Percentiles rank a stretch among this genome's conserved stretches.
phyloP scores from a whole-genome alignment of 768 basidiomycete species.

The Myochromella boudieri region DNA sequence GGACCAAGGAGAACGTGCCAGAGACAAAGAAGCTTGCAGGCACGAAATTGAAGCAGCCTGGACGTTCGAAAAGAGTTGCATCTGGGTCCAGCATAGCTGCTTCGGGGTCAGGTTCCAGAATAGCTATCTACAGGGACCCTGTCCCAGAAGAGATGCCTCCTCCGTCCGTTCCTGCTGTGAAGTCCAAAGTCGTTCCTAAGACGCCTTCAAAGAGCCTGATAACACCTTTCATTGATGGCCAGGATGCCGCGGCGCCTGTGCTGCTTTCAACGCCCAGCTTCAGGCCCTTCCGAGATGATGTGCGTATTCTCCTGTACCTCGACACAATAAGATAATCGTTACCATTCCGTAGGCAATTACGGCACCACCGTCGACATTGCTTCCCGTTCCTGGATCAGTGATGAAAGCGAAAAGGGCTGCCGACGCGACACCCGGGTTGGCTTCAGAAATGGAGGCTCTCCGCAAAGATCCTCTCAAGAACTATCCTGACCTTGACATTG shows the following conservation, averaged over 20 bases:
- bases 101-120: conserved; percentile 46
- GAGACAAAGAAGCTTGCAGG: conserved; percentile 70
- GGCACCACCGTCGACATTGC: conserved; percentile 28
- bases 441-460: conserved; percentile 75
- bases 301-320: conserved; percentile 28
- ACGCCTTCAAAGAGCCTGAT: conserved; percentile 31
- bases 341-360: conserved; percentile 21
- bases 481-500: conserved; percentile 35
- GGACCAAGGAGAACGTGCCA: conserved; percentile 77
- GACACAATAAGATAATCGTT: conserved; percentile 13
- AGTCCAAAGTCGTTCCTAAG: conserved; percentile 25
- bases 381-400: conserved; percentile 48
- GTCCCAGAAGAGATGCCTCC: conserved; percentile 46
- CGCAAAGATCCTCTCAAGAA: conserved; percentile 82
- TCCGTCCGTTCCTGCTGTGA: conserved; percentile 31
- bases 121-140: conserved; percentile 67
- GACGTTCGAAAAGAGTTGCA: conserved; percentile 52
- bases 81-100: conserved; percentile 34
- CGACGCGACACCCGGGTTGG: conserved; percentile 38
- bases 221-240: conserved; percentile 39
- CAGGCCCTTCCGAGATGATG: conserved; percentile 74
- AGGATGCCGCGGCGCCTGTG: conserved; percentile 18
- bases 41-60: conserved; percentile 63
- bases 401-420: conserved; percentile 64
- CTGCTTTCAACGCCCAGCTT: conserved; percentile 57